These are phyloP conservation scores for Blastocystis sp. DNA, from an alignment of 352 stramenopile genomes.

Conservation along the genomic window DNA sequence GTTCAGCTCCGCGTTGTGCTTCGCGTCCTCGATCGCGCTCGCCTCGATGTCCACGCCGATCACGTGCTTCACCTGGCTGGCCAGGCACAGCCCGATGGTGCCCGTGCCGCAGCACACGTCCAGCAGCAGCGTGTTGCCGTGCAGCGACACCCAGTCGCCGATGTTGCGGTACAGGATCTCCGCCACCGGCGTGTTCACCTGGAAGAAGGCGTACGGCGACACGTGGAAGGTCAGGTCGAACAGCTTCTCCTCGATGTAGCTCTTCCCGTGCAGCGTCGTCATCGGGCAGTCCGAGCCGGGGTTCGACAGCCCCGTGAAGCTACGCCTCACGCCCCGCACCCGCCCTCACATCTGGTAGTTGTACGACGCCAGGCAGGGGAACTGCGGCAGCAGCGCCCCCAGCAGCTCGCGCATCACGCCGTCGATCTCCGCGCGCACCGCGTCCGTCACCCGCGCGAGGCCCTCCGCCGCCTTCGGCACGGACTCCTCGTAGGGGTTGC, in stretches of 20 bases:
- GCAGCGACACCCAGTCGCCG: slow-evolving; percentile 79
- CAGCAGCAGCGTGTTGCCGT: slow-evolving; percentile 84
- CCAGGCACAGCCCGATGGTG: slow-evolving; percentile 84
- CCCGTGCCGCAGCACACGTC: slow-evolving; percentile 97
- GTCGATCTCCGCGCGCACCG: slow-evolving; percentile 37
- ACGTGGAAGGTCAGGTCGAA: slow-evolving; percentile 78
- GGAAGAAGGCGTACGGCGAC: slow-evolving; percentile 87
- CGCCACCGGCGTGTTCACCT: slow-evolving; percentile 89
- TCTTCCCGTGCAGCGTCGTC: slow-evolving; percentile 22
- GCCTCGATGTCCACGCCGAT: slow-evolving; percentile 79
- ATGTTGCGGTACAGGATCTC: slow-evolving; percentile 91
- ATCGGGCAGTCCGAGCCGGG: slow-evolving; percentile 47
- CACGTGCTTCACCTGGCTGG: slow-evolving; percentile 58
- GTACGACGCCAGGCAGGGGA: slow-evolving; percentile 43
- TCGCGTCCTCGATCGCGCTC: slow-evolving; percentile 83
- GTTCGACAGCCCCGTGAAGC: slow-evolving; percentile 60
- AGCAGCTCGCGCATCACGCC: slow-evolving; percentile 20
- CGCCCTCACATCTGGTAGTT: slow-evolving; percentile 33
- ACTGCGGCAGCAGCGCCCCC: background rate
- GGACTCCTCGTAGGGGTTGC: slow-evolving; percentile 41
- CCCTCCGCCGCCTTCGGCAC: slow-evolving; percentile 25
- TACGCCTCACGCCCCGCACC: background rate
- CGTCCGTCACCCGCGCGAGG: background rate
- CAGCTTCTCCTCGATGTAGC: slow-evolving; percentile 55
- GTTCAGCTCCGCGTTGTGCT: slow-evolving; percentile 81